Evolutionary conservation across 345 rosid genomes (phyloP).

Genomic region (Eucalyptus erythrocorys): DNA sequence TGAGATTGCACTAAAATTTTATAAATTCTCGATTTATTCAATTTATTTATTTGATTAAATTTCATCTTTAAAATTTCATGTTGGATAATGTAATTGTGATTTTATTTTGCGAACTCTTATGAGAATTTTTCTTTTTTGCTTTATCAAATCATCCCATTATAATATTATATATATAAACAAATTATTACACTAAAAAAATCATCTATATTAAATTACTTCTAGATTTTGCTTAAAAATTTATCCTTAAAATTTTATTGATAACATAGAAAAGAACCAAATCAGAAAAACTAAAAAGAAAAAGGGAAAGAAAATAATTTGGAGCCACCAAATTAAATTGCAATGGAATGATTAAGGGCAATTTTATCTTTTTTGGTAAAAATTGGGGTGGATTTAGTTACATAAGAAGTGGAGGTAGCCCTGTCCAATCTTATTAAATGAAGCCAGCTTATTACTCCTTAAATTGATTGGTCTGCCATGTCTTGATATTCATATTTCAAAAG

Average conservation of each 20-base stretch:
- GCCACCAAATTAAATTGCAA: background rate
- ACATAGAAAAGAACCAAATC: background rate
- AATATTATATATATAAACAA: too few species aligned
- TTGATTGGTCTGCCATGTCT: background rate
- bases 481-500: background rate
- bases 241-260: background rate
- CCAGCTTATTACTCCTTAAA: background rate
- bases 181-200: too few species aligned
- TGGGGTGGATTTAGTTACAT: background rate
- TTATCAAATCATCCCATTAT: background rate
- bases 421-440: background rate
- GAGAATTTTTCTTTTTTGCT: background rate
- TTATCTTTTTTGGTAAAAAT: too few species aligned
- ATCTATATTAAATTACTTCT: background rate
- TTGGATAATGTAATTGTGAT: background rate
- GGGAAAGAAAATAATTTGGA: background rate
- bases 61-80: background rate
- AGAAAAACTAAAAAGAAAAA: background rate
- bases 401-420: background rate
- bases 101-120: background rate
- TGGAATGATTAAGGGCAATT: background rate
- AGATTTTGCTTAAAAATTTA: background rate
- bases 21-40: background rate
- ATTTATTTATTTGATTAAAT: too few species aligned
- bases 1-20: background rate